Conservation (phyloP, 2,329 filamentous ascomycete species). For the Lojkania enalia region DNA sequence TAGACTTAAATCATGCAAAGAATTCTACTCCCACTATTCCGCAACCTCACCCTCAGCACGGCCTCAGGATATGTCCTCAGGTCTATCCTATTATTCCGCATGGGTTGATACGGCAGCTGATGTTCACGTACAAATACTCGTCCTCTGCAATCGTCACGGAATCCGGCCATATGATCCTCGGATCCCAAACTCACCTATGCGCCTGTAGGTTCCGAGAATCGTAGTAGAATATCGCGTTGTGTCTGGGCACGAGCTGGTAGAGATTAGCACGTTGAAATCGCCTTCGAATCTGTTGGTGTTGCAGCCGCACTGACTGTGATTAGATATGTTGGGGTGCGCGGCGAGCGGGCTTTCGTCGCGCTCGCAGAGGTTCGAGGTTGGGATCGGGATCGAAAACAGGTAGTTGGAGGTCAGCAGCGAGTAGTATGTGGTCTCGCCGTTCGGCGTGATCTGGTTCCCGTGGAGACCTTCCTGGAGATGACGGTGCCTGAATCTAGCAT, state of each 20-base stretch:
- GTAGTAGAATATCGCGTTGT: conserved; percentile 47
- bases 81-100: conserved; percentile 54
- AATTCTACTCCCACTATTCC: conserved; percentile 45
- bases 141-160: conserved; percentile 35
- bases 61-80: conserved; percentile 48
- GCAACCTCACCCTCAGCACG: conserved; percentile 50
- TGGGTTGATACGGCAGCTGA: conserved; percentile 53
- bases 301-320: conserved; percentile 52
- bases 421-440: conserved; percentile 53
- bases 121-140: conserved; percentile 54
- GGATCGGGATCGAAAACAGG: conserved; percentile 51
- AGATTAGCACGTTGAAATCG: conserved; percentile 53
- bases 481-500: conserved; percentile 53
- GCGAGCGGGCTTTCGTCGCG: conserved; percentile 48
- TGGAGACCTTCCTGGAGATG: conserved; percentile 52
- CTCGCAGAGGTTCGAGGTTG: conserved; percentile 49
- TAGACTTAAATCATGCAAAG: no score
- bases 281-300: conserved; percentile 56
- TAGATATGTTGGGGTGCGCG: conserved; percentile 52
- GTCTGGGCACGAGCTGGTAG: conserved; percentile 54
- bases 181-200: conserved; percentile 50
- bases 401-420: conserved; percentile 48
- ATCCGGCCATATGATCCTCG: conserved; percentile 54
- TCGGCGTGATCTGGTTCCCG: conserved; percentile 53
- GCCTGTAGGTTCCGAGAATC: conserved; percentile 50